Evolutionary conservation across 2,329 filamentous ascomycete species (phyloP).

Genomic region (Oidium heveae): DNA sequence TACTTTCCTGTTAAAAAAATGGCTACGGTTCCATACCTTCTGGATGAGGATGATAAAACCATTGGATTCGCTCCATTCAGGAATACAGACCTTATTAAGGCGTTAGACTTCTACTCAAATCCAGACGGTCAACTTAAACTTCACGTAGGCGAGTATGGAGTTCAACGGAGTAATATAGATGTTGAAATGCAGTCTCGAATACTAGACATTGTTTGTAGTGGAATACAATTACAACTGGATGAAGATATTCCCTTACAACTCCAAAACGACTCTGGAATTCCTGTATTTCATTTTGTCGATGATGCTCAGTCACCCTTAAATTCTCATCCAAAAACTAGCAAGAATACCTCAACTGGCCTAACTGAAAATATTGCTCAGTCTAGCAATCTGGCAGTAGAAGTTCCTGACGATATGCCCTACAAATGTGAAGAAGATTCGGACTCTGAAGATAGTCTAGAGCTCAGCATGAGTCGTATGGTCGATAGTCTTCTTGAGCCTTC

Average conservation of each 20-base stretch:
- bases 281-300: constrained; percentile 24
- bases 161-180: constrained; percentile 28
- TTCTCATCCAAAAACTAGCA: not conserved
- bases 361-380: not conserved
- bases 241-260: constrained; percentile 16
- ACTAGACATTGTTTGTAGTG: constrained; percentile 35
- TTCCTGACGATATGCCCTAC: not conserved
- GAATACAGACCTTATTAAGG: constrained; percentile 20
- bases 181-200: constrained; percentile 43
- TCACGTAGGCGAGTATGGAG: constrained; percentile 18
- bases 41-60: constrained; percentile 42
- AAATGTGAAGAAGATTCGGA: constrained; percentile 6
- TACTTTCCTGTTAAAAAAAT: constrained; percentile 32
- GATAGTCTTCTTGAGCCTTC: constrained; percentile 22
- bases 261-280: constrained; percentile 16
- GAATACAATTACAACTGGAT: constrained; percentile 28
- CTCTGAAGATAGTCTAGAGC: constrained; percentile 15
- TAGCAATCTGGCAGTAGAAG: not conserved
- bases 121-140: constrained; percentile 20
- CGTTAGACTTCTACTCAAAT: constrained; percentile 24
- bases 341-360: not conserved
- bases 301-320: constrained; percentile 19
- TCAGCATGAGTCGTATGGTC: constrained; percentile 31
- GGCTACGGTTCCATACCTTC: constrained; percentile 30
- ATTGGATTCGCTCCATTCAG: constrained; percentile 36